Base-by-base conservation (phyloP, 2,329 filamentous ascomycete genomes). In the Pseudogymnoascus sp. region DNA sequence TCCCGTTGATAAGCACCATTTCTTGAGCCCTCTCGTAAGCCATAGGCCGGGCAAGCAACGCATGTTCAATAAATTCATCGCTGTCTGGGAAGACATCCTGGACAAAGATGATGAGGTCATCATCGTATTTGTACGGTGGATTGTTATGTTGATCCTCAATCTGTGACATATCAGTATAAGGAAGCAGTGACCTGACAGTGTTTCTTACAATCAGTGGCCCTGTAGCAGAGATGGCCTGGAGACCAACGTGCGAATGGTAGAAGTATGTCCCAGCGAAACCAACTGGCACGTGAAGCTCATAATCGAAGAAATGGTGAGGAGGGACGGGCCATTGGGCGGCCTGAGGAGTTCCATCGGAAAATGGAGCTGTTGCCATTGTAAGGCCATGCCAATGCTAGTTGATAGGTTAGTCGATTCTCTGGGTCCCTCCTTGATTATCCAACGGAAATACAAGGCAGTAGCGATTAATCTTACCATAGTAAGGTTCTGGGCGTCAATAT, bases 91-190 rank as follows among this genome's bases (percentile, higher is more conserved):
- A 88, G 64, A 81, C 79, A 64, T 89, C 86, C 3, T 77, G 75
- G 2, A 87, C 70, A 9, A 77, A 69, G 2, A 88, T 62, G 2
- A 82, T 76, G 0, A 80, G 75, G 25, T 89, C 86, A 2, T 82
- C 84, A 61, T 88, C 82, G 64, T 86, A 88, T 0, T 77, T 39
- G 64, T 85, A 87, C 0, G 84, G 84, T 30, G 43, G 6, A 6
- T 58, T n/a, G 6, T 58, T n/a, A 30, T 63, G 57, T 18, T 47
- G 7, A 9, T 67, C 66, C 53, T 80, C 76, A 8, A 53, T 33
- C 47, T 53, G 47, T 30, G 8, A 33, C 18, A 33, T 18, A 33
- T 53, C 6, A 53, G 47, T 53, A 33, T n/a, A 33, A 53, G 25
- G 18, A 33, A 50, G 14, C 7, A 50, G 2, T 6, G 4, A 50